Percentiles rank a stretch among this genome's conserved stretches.
Conservation (phyloP, 2,329 filamentous ascomycete species). For the Exophiala alcalophila region DNA sequence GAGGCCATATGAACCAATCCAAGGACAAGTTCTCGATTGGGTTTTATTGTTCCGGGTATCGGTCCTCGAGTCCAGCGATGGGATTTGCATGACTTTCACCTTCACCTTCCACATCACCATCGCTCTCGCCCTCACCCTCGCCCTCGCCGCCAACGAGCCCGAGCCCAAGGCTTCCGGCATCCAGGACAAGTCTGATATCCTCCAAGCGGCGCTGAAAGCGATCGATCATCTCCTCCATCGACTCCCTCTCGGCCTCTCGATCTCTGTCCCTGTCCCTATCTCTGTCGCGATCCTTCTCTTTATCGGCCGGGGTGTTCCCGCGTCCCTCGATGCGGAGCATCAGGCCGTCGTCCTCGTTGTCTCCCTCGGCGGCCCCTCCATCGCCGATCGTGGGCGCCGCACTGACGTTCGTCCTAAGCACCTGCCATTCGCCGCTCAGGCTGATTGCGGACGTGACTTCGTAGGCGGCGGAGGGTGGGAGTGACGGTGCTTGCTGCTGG, state of each 20-base stretch:
- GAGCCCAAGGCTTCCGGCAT: conserved; percentile 3
- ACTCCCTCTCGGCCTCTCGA: conserved; percentile 31
- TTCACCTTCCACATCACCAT: too few species aligned
- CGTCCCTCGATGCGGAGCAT: conserved; percentile 47
- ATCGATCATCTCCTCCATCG: conserved; percentile 47
- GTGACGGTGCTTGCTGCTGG: conserved; percentile 55
- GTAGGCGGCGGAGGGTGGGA: conserved; percentile 27
- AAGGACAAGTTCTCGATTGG: too few species aligned
- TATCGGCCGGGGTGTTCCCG: conserved; percentile 25
- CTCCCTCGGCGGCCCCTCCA: conserved; percentile 49
- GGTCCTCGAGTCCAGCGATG: too few species aligned
- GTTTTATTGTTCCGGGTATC: too few species aligned
- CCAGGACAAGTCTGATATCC: conserved; percentile 43
- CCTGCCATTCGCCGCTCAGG: conserved; percentile 71
- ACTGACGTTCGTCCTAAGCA: conserved; percentile 53
- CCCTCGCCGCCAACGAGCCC: background rate
- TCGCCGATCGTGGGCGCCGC: conserved; percentile 63
- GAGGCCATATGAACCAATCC: too few species aligned
- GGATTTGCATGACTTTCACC: too few species aligned
- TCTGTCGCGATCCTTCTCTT: background rate
- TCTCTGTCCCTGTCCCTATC: conserved; percentile 14
- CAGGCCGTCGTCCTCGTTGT: conserved; percentile 45
- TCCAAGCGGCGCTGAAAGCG: conserved; percentile 45
- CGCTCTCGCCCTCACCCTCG: conserved; percentile 1
- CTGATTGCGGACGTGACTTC: conserved; percentile 67